Percentiles rank a stretch among this genome's conserved stretches.
These are phyloP conservation scores for Trametes sp. DNA, from an alignment of 1,284 basidiomycete species.

Conservation along the genomic window DNA sequence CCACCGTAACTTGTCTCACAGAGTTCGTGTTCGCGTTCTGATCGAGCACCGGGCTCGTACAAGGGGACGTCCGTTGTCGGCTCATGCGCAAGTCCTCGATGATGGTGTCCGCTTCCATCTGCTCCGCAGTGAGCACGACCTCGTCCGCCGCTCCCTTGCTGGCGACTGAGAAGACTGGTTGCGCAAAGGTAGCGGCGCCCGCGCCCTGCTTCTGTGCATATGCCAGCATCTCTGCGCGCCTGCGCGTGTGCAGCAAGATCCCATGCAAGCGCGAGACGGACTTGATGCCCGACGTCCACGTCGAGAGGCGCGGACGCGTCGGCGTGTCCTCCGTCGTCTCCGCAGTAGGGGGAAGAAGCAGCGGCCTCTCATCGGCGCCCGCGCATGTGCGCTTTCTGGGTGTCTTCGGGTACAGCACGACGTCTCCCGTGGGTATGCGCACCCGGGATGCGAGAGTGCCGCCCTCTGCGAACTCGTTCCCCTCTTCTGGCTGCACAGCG, in stretches of 20 bases:
- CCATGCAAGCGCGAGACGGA: neutral
- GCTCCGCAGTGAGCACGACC: neutral
- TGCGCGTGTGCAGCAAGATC: neutral
- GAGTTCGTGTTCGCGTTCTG: neutral
- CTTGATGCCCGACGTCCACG: neutral
- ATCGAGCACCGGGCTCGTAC: neutral
- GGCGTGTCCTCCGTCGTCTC: constrained; percentile 6
- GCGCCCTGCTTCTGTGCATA: neutral
- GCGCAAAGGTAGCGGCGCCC: neutral
- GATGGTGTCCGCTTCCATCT: constrained; percentile 1
- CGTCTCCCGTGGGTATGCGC: neutral
- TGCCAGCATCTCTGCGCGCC: neutral
- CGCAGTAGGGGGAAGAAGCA: constrained; percentile 2
- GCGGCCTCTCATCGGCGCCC: constrained; percentile 8
- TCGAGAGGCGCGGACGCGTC: neutral
- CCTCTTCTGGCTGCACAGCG: neutral
- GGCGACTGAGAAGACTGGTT: constrained; percentile 7
- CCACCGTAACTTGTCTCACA: too few relatives aligned
- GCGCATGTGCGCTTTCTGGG: neutral
- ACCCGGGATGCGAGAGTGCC: neutral
- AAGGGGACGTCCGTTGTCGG: neutral
- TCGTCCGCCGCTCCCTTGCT: neutral
- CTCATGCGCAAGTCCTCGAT: constrained; percentile 9
- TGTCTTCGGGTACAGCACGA: neutral
- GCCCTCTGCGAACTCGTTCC: neutral